Conservation (phyloP, 208 protist genomes). For the Endotrypanum monterogeii region DNA sequence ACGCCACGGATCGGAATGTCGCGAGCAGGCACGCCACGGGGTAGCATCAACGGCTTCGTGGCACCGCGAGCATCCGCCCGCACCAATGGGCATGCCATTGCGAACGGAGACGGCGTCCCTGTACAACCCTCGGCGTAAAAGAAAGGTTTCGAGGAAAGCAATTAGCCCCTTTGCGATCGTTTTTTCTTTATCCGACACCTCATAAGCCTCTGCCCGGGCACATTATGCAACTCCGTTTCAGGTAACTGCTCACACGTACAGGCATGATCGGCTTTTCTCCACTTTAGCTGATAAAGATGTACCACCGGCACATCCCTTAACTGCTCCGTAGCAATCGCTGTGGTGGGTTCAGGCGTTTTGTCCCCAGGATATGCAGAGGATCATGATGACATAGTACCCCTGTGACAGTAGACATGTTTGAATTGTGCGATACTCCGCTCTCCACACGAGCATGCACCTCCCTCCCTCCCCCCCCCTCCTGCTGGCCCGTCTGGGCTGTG, state of each 20-base stretch:
- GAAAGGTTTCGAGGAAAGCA: not conserved
- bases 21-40: constrained; percentile 17
- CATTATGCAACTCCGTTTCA: not conserved
- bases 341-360: too few species aligned
- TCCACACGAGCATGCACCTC: too few species aligned
- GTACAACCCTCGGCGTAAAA: constrained; percentile 3
- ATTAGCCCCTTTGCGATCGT: not conserved
- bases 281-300: not conserved
- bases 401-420: too few species aligned
- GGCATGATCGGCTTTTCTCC: not conserved
- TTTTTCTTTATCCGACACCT: not conserved
- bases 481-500: too few species aligned
- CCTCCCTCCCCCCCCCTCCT: too few species aligned
- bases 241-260: not conserved
- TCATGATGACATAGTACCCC: too few species aligned
- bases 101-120: constrained; percentile 24
- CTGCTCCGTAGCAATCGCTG: not conserved
- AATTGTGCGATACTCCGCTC: too few species aligned
- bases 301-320: not conserved
- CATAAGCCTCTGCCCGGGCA: not conserved
- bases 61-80: constrained; percentile 10
- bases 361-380: too few species aligned
- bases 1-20: constrained; percentile 8
- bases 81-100: not conserved
- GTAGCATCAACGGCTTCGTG: constrained; percentile 15